phyloP scores from a whole-genome alignment of 768 basidiomycete genomes.

The Russula sp. region DNA sequence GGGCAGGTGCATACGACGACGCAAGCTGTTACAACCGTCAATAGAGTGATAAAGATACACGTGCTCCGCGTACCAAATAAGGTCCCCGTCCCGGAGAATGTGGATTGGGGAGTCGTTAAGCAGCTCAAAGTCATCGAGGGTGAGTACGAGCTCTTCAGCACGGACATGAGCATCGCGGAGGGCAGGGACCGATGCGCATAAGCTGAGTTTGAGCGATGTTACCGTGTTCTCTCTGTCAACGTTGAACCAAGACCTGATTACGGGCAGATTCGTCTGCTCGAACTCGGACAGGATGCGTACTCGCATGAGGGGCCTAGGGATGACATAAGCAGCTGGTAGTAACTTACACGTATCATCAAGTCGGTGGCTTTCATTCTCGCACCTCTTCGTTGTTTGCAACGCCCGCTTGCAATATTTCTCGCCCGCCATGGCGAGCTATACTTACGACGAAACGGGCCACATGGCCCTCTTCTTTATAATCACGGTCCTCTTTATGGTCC shows the following conservation, averaged over 20 bases:
- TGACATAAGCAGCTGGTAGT: constrained; percentile 27
- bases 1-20: constrained; percentile 13
- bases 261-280: constrained; percentile 20
- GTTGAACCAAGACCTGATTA: constrained; percentile 29
- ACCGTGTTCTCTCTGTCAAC: constrained; percentile 9
- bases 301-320: constrained; percentile 20
- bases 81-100: constrained; percentile 28
- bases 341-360: background rate
- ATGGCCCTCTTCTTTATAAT: constrained; percentile 91
- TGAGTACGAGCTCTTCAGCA: constrained; percentile 17
- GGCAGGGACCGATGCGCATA: constrained; percentile 22
- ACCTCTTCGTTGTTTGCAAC: background rate
- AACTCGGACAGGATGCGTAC: constrained; percentile 24
- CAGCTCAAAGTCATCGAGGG: constrained; percentile 30
- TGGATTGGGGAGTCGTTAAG: constrained; percentile 21
- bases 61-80: constrained; percentile 21
- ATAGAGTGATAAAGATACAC: background rate
- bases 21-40: constrained; percentile 9
- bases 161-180: constrained; percentile 22
- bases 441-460: constrained; percentile 81
- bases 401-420: constrained; percentile 6
- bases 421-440: constrained; percentile 67
- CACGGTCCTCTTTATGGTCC: constrained; percentile 79
- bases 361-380: background rate
- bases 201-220: constrained; percentile 13